Conservation (phyloP, 495 filamentous ascomycete species). For the Patellaria atrata region DNA sequence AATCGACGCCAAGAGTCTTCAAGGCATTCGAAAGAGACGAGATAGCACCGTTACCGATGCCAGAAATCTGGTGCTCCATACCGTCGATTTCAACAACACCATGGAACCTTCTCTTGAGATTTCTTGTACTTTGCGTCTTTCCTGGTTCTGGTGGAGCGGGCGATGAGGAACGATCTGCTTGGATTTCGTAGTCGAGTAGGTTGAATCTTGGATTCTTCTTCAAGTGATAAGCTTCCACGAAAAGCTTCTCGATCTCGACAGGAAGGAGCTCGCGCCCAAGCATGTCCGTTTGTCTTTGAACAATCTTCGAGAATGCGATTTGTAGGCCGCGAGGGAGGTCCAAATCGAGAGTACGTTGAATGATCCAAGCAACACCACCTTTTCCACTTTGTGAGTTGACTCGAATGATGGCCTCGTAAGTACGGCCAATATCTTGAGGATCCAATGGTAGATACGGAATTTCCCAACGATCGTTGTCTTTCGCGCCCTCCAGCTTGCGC, state of each 20-base stretch:
- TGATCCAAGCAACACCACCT: conserved; percentile 89
- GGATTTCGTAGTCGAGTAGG: conserved; percentile 86
- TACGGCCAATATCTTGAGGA: conserved; percentile 84
- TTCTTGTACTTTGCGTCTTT: conserved; percentile 57
- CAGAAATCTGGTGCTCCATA: conserved; percentile 59
- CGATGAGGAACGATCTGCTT: conserved; percentile 64
- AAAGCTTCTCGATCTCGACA: conserved; percentile 70
- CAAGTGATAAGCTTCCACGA: conserved; percentile 75
- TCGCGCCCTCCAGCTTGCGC: conserved; percentile 44
- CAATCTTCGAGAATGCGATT: conserved; percentile 76
- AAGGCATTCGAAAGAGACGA: conserved; percentile 79
- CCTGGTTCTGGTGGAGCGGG: conserved; percentile 51
- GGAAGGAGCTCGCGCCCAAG: conserved; percentile 71
- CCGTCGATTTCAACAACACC: conserved; percentile 79
- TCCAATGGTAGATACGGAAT: conserved; percentile 91
- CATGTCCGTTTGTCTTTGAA: conserved; percentile 61
- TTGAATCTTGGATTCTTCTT: conserved; percentile 66
- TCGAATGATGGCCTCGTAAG: conserved; percentile 92
- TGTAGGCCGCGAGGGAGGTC: conserved; percentile 89
- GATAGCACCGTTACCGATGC: conserved; percentile 79
- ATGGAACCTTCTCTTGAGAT: conserved; percentile 69
- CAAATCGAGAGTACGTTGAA: conserved; percentile 73
- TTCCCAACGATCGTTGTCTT: conserved; percentile 47
- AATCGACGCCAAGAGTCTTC: conserved; percentile 63
- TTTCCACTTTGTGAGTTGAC: conserved; percentile 96